A percentile compares a stretch with the other conserved stretches of the same genome.
Conservation (phyloP, 1,139 yeast species). For the Pichia sp. region DNA sequence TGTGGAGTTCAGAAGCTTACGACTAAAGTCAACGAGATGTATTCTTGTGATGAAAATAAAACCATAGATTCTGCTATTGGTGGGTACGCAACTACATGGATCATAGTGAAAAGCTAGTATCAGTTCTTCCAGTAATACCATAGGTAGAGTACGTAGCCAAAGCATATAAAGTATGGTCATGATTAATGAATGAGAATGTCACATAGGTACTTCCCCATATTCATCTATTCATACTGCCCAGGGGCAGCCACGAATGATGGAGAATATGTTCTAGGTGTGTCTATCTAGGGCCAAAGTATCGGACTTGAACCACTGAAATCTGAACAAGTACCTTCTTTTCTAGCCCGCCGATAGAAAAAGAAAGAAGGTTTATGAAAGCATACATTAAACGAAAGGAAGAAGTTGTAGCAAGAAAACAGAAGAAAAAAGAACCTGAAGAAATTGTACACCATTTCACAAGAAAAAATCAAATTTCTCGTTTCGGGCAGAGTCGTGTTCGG, state of each 20-base stretch:
- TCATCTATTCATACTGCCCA: slow-evolving; percentile 45
- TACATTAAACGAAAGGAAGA: neutral
- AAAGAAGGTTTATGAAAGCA: neutral
- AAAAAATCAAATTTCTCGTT: neutral
- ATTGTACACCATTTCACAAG: too few relatives aligned
- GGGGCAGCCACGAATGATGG: slow-evolving; percentile 54
- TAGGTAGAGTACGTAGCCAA: too few relatives aligned
- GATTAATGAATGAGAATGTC: slow-evolving; percentile 39
- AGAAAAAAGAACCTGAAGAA: neutral
- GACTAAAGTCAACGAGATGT: neutral
- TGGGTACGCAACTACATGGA: slow-evolving; percentile 47
- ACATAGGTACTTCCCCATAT: slow-evolving; percentile 78
- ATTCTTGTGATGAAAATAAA: slow-evolving; percentile 13
- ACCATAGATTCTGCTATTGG: slow-evolving; percentile 36
- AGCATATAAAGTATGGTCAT: too few relatives aligned
- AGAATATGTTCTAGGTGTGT: slow-evolving; percentile 70
- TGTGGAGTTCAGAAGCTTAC: slow-evolving; percentile 51
- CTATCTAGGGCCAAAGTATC: slow-evolving; percentile 64
- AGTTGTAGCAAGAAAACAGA: neutral
- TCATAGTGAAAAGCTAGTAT: slow-evolving; percentile 14
- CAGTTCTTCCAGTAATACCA: too few relatives aligned
- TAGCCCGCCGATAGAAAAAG: slow-evolving; percentile 9
- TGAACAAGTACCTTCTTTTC: slow-evolving; percentile 15
- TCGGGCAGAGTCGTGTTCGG: neutral
- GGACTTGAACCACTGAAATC: slow-evolving; percentile 20